Evolutionary conservation across 169 alveolate species (phyloP), one percentile per base, ranked within the genome.

Genomic region (Plasmodium yoelii): DNA sequence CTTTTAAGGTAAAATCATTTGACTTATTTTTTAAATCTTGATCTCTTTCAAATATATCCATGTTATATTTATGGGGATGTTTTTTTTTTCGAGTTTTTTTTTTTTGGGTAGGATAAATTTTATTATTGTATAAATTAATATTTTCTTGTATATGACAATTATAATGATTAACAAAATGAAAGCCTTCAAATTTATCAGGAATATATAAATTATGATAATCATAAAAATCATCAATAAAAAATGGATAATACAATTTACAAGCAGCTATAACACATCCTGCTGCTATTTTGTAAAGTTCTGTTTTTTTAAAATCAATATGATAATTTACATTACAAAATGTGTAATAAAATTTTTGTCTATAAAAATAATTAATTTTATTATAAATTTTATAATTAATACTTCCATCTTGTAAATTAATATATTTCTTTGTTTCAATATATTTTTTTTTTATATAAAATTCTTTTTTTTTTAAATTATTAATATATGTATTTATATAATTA

Each of bases 341-440:
- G 34, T 49, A 82, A 46, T 39, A 53, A 68, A 82, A 82, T 69
- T 82, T 82, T 42, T 82, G 86, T 42, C 72, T 70, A 68, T 82
- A 82, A 18, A 82, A 82, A 57, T 82, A 68, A 46, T 82, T 82
- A 39, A 82, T 55, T 82, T 82, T 82, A 39, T 82, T 82, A 60
- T 82, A 82, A 5, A 82, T 22, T 28, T 67, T 55, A 46, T 53
- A 68, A 49, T 82, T 82, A 19, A 82, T 24, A 22, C 10, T 67
- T 49, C 57, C 68, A 47, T 42, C 51, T 1, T 77, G 7, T 7
- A 19, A 10, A 18, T 18, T 65, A 13, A 82, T 26, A 46, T 55
- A 67, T 55, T 69, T 34, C 8, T 82, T 82, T 18, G 64, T 65
- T 69, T 55, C 49, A 15, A 82, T 51, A 51, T 53, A 65, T 53